Conservation (phyloP, 192 early-diverging fungal genomes). For the Gigaspora rosea region DNA sequence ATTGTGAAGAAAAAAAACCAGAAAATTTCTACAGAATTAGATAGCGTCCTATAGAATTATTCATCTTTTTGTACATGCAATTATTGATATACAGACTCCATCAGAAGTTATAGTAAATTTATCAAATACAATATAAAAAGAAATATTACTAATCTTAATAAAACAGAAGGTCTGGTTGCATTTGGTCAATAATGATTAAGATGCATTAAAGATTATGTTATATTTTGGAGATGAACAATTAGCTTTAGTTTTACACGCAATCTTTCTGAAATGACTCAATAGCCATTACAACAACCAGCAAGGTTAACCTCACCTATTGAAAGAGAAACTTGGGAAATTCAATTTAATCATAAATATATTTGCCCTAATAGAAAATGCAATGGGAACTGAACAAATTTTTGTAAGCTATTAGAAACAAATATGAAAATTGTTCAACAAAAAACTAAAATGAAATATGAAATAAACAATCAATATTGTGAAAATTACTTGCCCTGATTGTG, state of each 20-base stretch:
- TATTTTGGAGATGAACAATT: slow-evolving; percentile 24
- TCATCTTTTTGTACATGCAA: slow-evolving; percentile 34
- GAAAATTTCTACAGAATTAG: slow-evolving; percentile 15
- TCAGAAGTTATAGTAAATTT: background rate
- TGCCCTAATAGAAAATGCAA: slow-evolving; percentile 22
- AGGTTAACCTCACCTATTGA: slow-evolving; percentile 2
- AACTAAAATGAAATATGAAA: slow-evolving; percentile 11
- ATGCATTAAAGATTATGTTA: slow-evolving; percentile 23
- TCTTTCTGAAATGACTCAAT: slow-evolving; percentile 8
- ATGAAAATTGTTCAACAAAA: background rate
- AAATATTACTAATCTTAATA: background rate
- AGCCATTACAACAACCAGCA: background rate
- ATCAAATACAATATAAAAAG: background rate
- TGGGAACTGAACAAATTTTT: slow-evolving; percentile 8
- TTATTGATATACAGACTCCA: slow-evolving; percentile 20
- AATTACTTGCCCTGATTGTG: slow-evolving; percentile 23
- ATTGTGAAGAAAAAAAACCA: background rate
- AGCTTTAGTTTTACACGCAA: slow-evolving; percentile 27
- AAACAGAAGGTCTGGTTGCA: background rate
- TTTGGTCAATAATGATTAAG: slow-evolving; percentile 33
- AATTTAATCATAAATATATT: slow-evolving; percentile 14
- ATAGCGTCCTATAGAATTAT: slow-evolving; percentile 27
- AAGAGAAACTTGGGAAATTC: slow-evolving; percentile 25
- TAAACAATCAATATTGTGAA: background rate
- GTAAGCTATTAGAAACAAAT: slow-evolving; percentile 12